These are phyloP conservation scores for Nakaseomyces bracarensis DNA, from an alignment of 1,139 yeast genomes.

Conservation along the genomic window DNA sequence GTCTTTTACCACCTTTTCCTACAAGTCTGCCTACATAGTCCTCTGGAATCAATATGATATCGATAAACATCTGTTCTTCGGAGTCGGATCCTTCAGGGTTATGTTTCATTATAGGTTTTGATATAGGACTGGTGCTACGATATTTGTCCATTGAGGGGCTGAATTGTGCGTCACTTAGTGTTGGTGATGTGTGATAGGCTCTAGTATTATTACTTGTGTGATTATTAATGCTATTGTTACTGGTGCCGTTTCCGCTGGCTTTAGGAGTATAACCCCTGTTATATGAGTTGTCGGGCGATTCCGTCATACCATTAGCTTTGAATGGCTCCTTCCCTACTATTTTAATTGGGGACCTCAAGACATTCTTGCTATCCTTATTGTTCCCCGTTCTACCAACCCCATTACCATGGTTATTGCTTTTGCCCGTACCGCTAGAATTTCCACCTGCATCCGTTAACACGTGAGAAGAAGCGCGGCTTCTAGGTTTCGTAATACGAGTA, in stretches of 20 bases:
- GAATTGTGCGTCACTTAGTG: background rate
- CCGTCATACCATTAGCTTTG: too few species aligned
- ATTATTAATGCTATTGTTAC: background rate
- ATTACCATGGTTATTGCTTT: background rate
- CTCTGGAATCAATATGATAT: slow-evolving; percentile 46
- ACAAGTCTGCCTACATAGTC: slow-evolving; percentile 84
- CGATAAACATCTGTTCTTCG: slow-evolving; percentile 12
- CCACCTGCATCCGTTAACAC: background rate
- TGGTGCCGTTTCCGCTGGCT: too few species aligned
- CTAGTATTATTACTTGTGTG: background rate
- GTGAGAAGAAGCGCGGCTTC: background rate
- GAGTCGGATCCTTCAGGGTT: slow-evolving; percentile 7
- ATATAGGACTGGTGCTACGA: background rate
- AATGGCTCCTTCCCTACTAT: too few species aligned
- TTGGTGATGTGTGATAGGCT: background rate
- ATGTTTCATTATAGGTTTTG: background rate
- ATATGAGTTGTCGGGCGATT: too few species aligned
- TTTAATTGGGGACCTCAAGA: too few species aligned
- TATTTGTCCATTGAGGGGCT: background rate
- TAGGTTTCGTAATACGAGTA: background rate
- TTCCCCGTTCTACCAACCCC: background rate
- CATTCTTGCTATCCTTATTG: too few species aligned
- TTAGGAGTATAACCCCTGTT: too few species aligned
- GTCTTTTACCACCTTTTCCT: slow-evolving; percentile 78
- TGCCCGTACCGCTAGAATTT: background rate